Evolutionary conservation across 192 early-diverging fungal genomes (phyloP).

Genomic region (Thoreauomyces humboldtii): DNA sequence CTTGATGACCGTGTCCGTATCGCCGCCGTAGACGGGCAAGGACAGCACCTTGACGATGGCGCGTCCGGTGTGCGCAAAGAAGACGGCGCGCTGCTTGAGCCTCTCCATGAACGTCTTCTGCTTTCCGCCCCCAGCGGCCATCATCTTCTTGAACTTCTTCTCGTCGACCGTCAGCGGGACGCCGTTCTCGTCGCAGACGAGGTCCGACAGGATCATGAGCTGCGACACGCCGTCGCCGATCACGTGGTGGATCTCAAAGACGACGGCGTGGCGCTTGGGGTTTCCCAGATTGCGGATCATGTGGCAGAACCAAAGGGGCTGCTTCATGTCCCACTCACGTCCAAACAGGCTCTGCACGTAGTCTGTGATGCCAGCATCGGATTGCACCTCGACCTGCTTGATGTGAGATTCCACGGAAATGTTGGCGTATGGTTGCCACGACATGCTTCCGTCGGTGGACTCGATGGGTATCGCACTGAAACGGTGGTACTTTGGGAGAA

Average conservation of each 20-base stretch:
- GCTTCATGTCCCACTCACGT: slow-evolving; percentile 13
- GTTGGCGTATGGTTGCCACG: slow-evolving; percentile 10
- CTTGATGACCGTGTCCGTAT: slow-evolving; percentile 7
- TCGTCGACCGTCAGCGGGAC: slow-evolving; percentile 19
- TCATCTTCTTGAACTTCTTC: slow-evolving; percentile 22
- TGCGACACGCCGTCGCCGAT: slow-evolving; percentile 26
- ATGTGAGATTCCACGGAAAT: slow-evolving; percentile 17
- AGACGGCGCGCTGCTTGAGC: neutral
- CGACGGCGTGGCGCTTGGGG: slow-evolving; percentile 1
- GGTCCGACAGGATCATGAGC: slow-evolving; percentile 14
- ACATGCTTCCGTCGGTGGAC: slow-evolving; percentile 5
- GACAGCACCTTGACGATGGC: slow-evolving; percentile 12
- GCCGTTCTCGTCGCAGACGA: slow-evolving; percentile 16
- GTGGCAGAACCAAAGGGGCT: slow-evolving; percentile 27
- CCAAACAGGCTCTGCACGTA: slow-evolving; percentile 20
- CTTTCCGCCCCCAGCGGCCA: neutral
- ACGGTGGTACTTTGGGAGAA: slow-evolving; percentile 22
- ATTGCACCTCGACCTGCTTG: neutral
- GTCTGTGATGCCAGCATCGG: slow-evolving; percentile 11
- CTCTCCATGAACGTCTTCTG: neutral
- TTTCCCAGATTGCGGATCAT: neutral
- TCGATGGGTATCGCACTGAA: slow-evolving; percentile 20
- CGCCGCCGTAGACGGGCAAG: slow-evolving; percentile 11
- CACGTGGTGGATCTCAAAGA: slow-evolving; percentile 25
- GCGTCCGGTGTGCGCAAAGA: neutral